Evolutionary conservation across 1,284 basidiomycete genomes (phyloP).

Genomic region (Amylostereum areolatum): DNA sequence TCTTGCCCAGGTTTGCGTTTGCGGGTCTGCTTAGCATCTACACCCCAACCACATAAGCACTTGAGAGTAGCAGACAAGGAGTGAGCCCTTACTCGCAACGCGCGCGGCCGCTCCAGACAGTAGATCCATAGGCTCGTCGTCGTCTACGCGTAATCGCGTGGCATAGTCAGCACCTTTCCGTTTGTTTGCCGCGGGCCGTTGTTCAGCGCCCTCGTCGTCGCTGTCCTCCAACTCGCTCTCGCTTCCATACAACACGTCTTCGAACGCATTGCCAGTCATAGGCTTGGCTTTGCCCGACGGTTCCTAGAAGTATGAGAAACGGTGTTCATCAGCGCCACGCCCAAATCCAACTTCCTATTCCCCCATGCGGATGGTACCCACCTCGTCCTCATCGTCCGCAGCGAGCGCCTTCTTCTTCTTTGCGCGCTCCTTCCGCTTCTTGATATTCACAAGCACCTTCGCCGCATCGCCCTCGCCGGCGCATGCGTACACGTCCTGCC

Average conservation of each 20-base stretch:
- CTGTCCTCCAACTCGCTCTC: constrained; percentile 81
- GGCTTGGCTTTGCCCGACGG: too few relatives aligned
- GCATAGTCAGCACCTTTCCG: constrained; percentile 34
- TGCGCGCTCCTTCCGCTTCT: constrained; percentile 88
- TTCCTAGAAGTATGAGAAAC: too few relatives aligned
- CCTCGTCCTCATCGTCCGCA: constrained; percentile 50
- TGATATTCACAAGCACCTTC: constrained; percentile 86
- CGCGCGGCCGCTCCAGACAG: constrained; percentile 78
- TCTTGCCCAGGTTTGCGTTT: constrained; percentile 83
- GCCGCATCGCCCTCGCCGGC: constrained; percentile 72
- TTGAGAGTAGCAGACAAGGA: constrained; percentile 4
- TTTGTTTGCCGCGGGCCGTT: constrained; percentile 39
- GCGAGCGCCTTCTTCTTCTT: constrained; percentile 59
- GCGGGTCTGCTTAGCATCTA: constrained; percentile 48
- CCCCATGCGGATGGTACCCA: constrained; percentile 37
- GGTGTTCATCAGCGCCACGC: too few relatives aligned
- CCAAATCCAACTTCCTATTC: too few relatives aligned
- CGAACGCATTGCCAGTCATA: constrained; percentile 81
- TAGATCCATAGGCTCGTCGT: constrained; percentile 95
- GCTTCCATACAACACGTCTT: constrained; percentile 92
- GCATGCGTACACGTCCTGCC: constrained; percentile 81
- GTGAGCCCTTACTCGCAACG: constrained; percentile 58
- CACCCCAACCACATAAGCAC: constrained; percentile 41
- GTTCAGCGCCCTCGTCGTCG: constrained; percentile 53
- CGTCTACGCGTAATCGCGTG: constrained; percentile 77